Evolutionary conservation across 2,329 filamentous ascomycete genomes (phyloP), one percentile per base, ranked within the genome.

Genomic region (Aspergillus tamarii): DNA sequence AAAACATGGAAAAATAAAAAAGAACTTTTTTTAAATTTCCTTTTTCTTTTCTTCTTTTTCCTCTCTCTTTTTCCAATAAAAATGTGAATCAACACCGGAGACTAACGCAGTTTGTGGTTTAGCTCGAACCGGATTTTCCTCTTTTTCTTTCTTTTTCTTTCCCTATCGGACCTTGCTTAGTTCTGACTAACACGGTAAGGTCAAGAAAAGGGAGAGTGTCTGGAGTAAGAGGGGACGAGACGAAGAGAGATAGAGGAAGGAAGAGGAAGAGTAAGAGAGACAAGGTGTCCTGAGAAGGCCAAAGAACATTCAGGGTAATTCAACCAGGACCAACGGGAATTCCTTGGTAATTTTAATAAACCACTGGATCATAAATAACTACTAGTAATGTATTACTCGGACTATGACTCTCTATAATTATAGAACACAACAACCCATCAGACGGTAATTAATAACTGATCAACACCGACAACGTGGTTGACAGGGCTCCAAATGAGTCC

Each of bases 381-480:
- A 41, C 39, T 41, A 41, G 39, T 41, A 19, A 41, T 19, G 16
- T 41, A n/a, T 41, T 41, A 8, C 39, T 41, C 7, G 1, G 39
- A 41, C 39, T 5, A 8, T 8, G 34, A 14, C 39, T 19, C 16
- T 19, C 8, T 41, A n/a, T 41, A 41, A 41, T 41, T 41, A 41
- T n/a, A 41, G 39, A 34, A 34, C 7, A 41, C 39, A 26, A 2
- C 36, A 26, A 2, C 36, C 39, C 39, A 41, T 9, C 39, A 41
- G 39, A 48, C 55, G 36, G 48, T 52, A 52, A 52, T 52, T 50
- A 54, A 45, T 39, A 30, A 58, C 55, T 57, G 61, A 63, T 64
- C 65, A 70, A 69, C 69, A 63, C 64, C 67, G 56, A 60, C 67
- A 70, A 71, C 69, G 69, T 71, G 69, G 68, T 71, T 71, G 69